A percentile compares a stretch with the other conserved stretches of the same genome.
Conservation (phyloP, 2,329 filamentous ascomycete species). For the Camptophora hylomeconis region DNA sequence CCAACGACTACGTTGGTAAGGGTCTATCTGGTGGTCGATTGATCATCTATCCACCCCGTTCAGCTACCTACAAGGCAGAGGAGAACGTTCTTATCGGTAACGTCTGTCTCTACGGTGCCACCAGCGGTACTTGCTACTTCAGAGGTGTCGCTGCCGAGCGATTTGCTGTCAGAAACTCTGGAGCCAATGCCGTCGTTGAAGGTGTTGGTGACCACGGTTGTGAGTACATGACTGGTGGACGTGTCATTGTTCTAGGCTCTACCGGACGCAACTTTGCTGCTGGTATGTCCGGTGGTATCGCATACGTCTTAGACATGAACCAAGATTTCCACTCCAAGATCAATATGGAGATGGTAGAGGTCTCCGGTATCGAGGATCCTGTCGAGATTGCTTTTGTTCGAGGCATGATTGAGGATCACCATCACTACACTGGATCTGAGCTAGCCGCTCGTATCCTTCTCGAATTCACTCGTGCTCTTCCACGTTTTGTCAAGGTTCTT, state of each 20-base stretch:
- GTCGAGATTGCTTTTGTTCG: slow-evolving; percentile 81
- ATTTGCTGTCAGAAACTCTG: slow-evolving; percentile 92
- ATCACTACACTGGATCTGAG: slow-evolving; percentile 95
- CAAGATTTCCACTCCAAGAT: slow-evolving; percentile 85
- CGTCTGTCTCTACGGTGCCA: slow-evolving; percentile 89
- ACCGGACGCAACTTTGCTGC: slow-evolving; percentile 96
- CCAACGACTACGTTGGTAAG: slow-evolving; percentile 96
- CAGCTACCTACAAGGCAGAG: slow-evolving; percentile 86
- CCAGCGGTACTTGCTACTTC: slow-evolving; percentile 86
- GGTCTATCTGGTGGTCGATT: slow-evolving; percentile 84
- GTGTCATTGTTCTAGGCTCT: slow-evolving; percentile 70
- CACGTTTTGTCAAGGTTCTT: slow-evolving; percentile 83
- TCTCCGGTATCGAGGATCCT: slow-evolving; percentile 69
- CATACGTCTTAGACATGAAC: slow-evolving; percentile 82
- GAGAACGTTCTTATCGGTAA: slow-evolving; percentile 93
- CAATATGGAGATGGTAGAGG: slow-evolving; percentile 95
- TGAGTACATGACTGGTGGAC: slow-evolving; percentile 98
- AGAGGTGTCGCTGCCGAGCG: slow-evolving; percentile 90
- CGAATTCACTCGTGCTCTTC: slow-evolving; percentile 87
- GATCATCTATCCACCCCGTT: slow-evolving; percentile 83
- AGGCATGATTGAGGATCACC: slow-evolving; percentile 87
- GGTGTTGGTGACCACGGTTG: slow-evolving; percentile 93
- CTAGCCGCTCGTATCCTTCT: slow-evolving; percentile 81
- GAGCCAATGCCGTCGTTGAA: slow-evolving; percentile 90
- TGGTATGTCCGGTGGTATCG: slow-evolving; percentile 97